Base-by-base conservation (phyloP, 176 grass and related monocot species). In the Oryza glaberrima region DNA sequence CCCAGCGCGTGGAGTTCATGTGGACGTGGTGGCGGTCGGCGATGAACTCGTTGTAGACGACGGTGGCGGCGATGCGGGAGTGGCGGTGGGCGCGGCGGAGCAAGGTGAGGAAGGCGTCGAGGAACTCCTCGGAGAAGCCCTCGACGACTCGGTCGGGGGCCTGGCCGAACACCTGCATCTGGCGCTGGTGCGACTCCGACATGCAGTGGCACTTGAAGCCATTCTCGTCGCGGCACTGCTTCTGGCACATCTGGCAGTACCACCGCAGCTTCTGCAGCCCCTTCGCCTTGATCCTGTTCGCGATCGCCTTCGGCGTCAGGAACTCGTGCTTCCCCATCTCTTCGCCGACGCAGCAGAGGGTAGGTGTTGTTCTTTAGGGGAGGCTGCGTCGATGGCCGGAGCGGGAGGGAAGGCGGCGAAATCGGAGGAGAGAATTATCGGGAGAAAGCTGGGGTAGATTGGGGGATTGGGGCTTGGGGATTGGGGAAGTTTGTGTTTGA, bases 241-340 rank as follows among this genome's bases (percentile, higher is more conserved):
- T 98, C 79, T 95, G 93, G 81, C 93, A 98, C 95, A 98, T 98
- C 91, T 98, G 95, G 73, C 95, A 98, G 69, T 98, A 98, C 96
- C 96, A 98, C 17, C 95, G 86, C 47, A 98, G 85, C 77, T 98
- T 98, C 82, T 95, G 95, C 82, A 98, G 49, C 5, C 93, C 93
- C 83, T 93, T 98, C n/a, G 91, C 90, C 86, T 98, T 95, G 82
- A 98, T 98, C 28, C 91, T 79, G 67, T 98, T 98, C 7, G 91
- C 95, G 78, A 93, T 98, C 34, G 92, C 91, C 89, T 95, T 98
- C 12, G 89, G 91, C 26, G 95, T 95, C 84, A 95, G 67, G 81
- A 98, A 98, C 1, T 98, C 93, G 82, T 72, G 51, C 87, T 98
- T 98, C 79, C 95, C 91, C 93, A 98, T 98, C 67, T 30, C 46